Evolutionary conservation across 495 filamentous ascomycete species (phyloP), one percentile per base, ranked within the genome.

Genomic region (Penicillium herquei): DNA sequence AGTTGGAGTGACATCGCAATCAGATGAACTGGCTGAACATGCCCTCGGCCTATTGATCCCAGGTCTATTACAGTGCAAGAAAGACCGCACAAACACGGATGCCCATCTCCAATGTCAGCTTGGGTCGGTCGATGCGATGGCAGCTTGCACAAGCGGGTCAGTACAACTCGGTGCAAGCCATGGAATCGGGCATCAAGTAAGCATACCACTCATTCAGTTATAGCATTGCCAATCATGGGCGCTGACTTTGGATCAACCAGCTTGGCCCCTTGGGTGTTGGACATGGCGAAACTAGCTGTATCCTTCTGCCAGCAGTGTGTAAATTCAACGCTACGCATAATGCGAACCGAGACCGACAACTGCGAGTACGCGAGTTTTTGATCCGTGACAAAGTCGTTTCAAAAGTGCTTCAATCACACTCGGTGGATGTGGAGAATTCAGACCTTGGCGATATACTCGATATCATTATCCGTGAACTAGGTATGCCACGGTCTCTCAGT

Each of bases 221-320:
- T n/a, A 13, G 9, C 6, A 51, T 49, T 42, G 12, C 16, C 0
- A 40, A 21, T 8, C 47, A 30, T 7, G 44, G 10, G 31, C 43
- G 34, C 49, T 56, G 49, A 44, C 16, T 3, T 10, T 12, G 30
- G 2, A 3, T 26, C 21, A 10, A n/a, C 3, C 49, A 76, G 72
- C 73, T 87, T 0, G 84, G 85, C 9, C 83, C 84, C 0, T 62
- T 87, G 7, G 85, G 84, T 2, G 84, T 87, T 11, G 81, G 79
- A 5, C 84, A 88, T 59, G 84, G 84, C 34, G 82, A 87, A 66
- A 88, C 84, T 26, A 86, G 79, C 60, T 87, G 84, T 55, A 78
- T 88, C 34, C 71, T 87, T 46, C 68, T 87, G 26, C 84, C 84
- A 6, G 77, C 76, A 6, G 85, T 87, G 6, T 78, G 80, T 65